Percentiles rank a stretch among this genome's conserved stretches.
Evolutionary conservation across 345 rosid genomes (phyloP).

Genomic region (Rhodamnia argentea): DNA sequence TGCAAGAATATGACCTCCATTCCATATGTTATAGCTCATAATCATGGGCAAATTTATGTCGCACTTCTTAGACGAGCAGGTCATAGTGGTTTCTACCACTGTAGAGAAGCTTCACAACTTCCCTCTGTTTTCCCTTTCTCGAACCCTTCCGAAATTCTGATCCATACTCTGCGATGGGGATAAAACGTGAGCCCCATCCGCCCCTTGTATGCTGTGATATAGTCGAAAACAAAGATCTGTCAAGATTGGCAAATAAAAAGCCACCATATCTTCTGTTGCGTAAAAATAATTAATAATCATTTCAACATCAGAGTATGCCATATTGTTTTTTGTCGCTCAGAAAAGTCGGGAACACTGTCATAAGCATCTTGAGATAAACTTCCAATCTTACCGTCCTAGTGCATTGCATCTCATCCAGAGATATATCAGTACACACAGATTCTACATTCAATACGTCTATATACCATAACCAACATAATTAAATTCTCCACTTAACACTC

Average conservation of each 20-base stretch:
- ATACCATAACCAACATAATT: not conserved
- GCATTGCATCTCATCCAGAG: not conserved
- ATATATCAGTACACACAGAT: not conserved
- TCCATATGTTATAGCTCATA: not conserved
- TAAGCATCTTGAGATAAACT: not conserved
- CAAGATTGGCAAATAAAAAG: not conserved
- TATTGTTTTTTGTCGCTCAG: not conserved
- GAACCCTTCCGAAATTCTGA: constrained; percentile 46
- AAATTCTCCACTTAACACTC: not conserved
- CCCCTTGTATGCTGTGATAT: constrained; percentile 43
- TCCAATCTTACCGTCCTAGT: not conserved
- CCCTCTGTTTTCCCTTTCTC: constrained; percentile 36
- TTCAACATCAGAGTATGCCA: not conserved
- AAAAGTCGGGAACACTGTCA: not conserved
- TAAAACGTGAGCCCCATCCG: constrained; percentile 60
- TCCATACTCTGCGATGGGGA: constrained; percentile 82
- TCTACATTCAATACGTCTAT: not conserved
- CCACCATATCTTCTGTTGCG: not conserved
- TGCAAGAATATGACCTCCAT: not conserved
- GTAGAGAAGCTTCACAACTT: constrained; percentile 76
- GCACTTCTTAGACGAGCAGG: constrained; percentile 32
- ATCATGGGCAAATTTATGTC: not conserved
- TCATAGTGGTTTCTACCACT: constrained; percentile 85
- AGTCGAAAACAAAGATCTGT: not conserved
- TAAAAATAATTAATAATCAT: not conserved